These are phyloP conservation scores for Epichloe sylvatica DNA, from an alignment of 2,329 filamentous ascomycete genomes.

Conservation along the genomic window DNA sequence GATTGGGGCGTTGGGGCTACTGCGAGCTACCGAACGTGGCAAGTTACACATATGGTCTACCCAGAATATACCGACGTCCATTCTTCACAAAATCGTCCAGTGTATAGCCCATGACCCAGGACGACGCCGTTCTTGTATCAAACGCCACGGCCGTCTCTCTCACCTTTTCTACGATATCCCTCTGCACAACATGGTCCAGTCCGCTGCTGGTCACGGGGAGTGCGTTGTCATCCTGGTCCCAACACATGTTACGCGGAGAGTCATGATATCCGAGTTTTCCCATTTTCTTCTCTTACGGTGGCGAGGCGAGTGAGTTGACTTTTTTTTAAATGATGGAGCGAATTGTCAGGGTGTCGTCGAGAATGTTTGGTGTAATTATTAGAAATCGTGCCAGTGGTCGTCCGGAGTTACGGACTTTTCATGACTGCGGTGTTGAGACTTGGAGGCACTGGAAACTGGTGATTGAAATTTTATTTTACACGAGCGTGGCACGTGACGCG, in stretches of 20 bases:
- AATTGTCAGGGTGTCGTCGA: too few relatives aligned
- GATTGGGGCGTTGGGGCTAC: too few relatives aligned
- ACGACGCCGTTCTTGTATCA: neutral
- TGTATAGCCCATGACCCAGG: neutral
- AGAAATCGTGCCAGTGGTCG: too few relatives aligned
- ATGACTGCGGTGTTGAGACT: too few relatives aligned
- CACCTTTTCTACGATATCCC: neutral
- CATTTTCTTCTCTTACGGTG: neutral
- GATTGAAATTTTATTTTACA: too few relatives aligned
- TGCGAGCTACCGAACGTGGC: too few relatives aligned
- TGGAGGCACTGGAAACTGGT: too few relatives aligned
- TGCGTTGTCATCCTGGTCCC: neutral
- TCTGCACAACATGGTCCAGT: neutral
- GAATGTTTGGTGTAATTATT: too few relatives aligned
- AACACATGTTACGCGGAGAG: neutral
- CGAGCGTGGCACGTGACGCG: too few relatives aligned
- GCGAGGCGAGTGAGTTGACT: too few relatives aligned
- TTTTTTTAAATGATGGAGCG: neutral
- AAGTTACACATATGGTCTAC: constrained; percentile 18
- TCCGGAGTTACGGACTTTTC: too few relatives aligned
- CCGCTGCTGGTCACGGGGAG: neutral
- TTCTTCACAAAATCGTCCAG: neutral
- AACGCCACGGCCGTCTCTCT: neutral
- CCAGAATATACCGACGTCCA: neutral
- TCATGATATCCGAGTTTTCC: neutral